phyloP scores from a whole-genome alignment of 345 rosid species.

The Clarkia xantiana region DNA sequence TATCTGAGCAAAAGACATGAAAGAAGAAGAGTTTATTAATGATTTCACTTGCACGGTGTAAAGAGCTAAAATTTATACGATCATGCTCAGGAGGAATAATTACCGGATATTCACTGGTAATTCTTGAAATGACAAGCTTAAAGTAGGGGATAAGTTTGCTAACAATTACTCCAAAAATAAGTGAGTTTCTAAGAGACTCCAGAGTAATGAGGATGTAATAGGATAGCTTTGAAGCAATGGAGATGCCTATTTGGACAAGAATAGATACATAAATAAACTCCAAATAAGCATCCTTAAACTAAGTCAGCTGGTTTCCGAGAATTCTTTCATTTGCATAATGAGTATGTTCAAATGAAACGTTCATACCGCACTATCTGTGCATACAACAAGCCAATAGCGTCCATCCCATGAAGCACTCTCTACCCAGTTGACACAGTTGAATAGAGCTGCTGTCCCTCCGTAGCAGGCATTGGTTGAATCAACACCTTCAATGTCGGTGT shows the following conservation, averaged over 20 bases:
- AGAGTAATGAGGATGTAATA: not conserved
- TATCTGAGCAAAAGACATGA: not conserved
- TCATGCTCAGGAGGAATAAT: not conserved
- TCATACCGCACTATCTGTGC: conserved; percentile 98
- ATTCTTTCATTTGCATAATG: not conserved
- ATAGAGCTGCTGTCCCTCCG: conserved; percentile 96
- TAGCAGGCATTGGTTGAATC: conserved; percentile 98
- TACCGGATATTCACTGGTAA: conserved; percentile 99
- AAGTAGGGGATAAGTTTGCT: no score
- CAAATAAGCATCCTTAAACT: not conserved
- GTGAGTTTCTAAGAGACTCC: not conserved
- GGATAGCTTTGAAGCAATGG: no score
- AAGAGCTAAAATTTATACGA: no score
- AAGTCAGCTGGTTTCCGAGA: not conserved
- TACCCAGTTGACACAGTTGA: conserved; percentile 98
- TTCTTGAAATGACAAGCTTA: no score
- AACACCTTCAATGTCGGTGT: conserved; percentile 96
- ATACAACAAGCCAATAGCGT: conserved; percentile 88
- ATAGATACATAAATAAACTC: no score
- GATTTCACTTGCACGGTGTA: no score
- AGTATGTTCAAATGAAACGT: conserved; percentile 2
- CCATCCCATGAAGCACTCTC: conserved; percentile 99
- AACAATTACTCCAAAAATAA: not conserved
- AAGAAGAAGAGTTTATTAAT: not conserved
- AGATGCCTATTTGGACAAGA: no score